Conservation (phyloP, 495 filamentous ascomycete genomes). For the Hypomontagnella monticulosa region DNA sequence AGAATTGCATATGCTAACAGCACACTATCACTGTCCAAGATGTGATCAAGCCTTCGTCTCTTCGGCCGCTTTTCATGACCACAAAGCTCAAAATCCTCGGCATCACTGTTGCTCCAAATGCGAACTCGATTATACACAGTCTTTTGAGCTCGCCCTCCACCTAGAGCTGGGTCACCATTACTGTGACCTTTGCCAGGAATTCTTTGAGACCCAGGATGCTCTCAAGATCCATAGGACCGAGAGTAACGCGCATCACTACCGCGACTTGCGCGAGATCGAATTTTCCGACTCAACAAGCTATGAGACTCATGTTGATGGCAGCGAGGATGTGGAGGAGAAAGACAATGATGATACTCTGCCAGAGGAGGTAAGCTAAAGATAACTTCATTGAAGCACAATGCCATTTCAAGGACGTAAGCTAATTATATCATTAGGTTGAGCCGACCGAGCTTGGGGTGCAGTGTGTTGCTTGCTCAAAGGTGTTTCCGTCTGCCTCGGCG, state of each 20-base stretch:
- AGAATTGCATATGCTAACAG: background rate
- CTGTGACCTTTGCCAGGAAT: background rate
- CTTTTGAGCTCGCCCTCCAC: background rate
- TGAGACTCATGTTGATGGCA: background rate
- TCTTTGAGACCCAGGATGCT: background rate
- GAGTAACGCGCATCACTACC: background rate
- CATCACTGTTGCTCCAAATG: slow-evolving; percentile 8
- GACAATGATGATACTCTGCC: background rate
- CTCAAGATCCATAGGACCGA: background rate
- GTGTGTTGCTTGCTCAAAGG: background rate
- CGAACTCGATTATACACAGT: background rate
- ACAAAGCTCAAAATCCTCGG: background rate
- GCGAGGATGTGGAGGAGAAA: background rate
- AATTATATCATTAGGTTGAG: background rate
- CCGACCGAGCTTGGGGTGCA: background rate
- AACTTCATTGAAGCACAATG: background rate
- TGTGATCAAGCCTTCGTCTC: background rate
- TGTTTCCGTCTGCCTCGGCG: background rate
- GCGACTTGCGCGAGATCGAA: background rate
- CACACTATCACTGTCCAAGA: background rate
- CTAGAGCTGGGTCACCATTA: background rate
- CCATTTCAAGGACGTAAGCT: background rate
- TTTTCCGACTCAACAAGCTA: background rate
- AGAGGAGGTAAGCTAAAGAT: slow-evolving; percentile 2
- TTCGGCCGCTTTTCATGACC: background rate